Evolutionary conservation across 148 eudicot species (phyloP).

Genomic region (Rhododendron ferrugineum): DNA sequence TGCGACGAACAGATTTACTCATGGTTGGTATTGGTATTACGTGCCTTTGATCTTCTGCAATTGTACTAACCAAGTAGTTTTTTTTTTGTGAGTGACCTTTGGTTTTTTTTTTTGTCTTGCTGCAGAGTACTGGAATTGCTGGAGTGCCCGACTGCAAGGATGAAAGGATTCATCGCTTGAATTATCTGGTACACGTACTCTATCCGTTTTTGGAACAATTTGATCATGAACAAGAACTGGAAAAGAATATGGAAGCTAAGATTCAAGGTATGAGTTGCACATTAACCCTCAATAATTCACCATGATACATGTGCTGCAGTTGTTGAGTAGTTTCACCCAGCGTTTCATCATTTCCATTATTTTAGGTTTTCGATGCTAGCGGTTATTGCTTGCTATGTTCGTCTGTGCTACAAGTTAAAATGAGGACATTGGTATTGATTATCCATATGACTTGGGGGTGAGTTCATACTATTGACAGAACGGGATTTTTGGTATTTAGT

Average conservation of each 20-base stretch:
- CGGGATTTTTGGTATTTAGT: too few species aligned
- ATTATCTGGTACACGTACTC: slow-evolving; percentile 31
- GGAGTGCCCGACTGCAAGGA: slow-evolving; percentile 18
- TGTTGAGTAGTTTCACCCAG: not conserved
- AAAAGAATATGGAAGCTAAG: slow-evolving; percentile 55
- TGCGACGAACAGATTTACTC: slow-evolving; percentile 27
- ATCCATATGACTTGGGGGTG: not conserved
- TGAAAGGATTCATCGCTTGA: slow-evolving; percentile 26
- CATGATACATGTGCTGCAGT: not conserved
- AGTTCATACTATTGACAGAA: too few species aligned
- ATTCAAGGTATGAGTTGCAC: slow-evolving; percentile 38
- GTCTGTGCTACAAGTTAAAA: not conserved
- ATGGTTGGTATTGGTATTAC: slow-evolving; percentile 19
- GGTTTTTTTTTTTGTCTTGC: not conserved
- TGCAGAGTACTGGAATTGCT: slow-evolving; percentile 11
- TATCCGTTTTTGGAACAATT: slow-evolving; percentile 46
- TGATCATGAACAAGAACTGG: slow-evolving; percentile 47
- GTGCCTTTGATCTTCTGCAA: not conserved
- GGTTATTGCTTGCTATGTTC: not conserved
- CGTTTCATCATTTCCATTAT: not conserved
- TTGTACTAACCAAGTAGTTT: not conserved
- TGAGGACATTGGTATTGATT: not conserved
- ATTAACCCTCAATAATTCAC: not conserved
- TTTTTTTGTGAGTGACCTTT: not conserved
- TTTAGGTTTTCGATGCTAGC: not conserved